Evolutionary conservation across 2,329 filamentous ascomycete species (phyloP).

Genomic region (Hymenoscyphus occultus): DNA sequence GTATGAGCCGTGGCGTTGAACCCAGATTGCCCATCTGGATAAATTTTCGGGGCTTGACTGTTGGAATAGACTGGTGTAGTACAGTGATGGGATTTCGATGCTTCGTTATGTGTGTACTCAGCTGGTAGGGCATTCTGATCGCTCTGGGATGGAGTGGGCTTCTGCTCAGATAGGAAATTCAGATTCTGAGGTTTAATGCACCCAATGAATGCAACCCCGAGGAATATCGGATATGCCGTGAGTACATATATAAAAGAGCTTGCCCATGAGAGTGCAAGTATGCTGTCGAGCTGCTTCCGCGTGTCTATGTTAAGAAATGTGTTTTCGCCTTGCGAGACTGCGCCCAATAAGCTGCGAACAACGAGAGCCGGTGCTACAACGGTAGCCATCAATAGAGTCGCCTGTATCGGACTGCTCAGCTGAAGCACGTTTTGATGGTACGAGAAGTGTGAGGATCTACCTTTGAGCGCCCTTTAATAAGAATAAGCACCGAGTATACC

Average conservation of each 20-base stretch:
- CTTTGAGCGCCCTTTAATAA: conserved; percentile 7
- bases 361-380: conserved; percentile 4
- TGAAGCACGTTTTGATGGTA: neutral
- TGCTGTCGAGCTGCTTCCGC: neutral
- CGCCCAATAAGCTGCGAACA: neutral
- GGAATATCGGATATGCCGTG: conserved; percentile 1
- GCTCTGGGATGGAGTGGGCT: neutral
- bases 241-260: neutral
- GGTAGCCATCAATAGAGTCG: conserved; percentile 1
- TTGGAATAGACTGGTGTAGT: conserved; percentile 2
- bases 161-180: neutral
- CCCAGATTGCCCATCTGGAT: neutral
- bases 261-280: neutral
- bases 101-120: conserved; percentile 3
- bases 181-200: neutral
- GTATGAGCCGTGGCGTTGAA: neutral
- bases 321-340: neutral
- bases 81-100: neutral
- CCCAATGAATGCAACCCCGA: conserved; percentile 8
- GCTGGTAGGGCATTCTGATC: neutral
- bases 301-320: neutral
- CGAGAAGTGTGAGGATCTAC: neutral
- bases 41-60: neutral
- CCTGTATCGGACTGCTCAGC: neutral
- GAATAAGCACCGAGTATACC: neutral